A percentile compares a stretch with the other conserved stretches of the same genome.
Conservation (phyloP, 495 filamentous ascomycete genomes). For the Aspergillus heteromorphus region DNA sequence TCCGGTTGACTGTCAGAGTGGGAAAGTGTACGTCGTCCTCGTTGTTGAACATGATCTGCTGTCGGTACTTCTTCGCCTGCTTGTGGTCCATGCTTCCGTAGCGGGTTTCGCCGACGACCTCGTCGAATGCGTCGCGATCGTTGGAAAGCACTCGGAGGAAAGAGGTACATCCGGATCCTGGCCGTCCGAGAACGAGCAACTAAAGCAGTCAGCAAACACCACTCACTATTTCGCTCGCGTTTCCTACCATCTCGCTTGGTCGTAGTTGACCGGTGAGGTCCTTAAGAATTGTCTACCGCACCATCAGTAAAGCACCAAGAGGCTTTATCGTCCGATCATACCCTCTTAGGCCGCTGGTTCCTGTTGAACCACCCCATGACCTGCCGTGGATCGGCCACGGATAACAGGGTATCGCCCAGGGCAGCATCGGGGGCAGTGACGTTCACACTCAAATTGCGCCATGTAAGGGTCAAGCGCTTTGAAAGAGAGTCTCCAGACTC, state of each 20-base stretch:
- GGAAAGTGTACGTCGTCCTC: slow-evolving; percentile 75
- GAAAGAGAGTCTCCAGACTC: slow-evolving; percentile 21
- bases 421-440: slow-evolving; percentile 39
- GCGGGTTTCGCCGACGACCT: slow-evolving; percentile 26
- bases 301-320: neutral
- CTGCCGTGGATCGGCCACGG: slow-evolving; percentile 31
- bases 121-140: slow-evolving; percentile 32
- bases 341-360: slow-evolving; percentile 23
- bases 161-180: slow-evolving; percentile 41
- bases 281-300: slow-evolving; percentile 32
- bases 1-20: slow-evolving; percentile 73
- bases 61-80: slow-evolving; percentile 25
- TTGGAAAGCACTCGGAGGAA: slow-evolving; percentile 36
- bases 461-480: slow-evolving; percentile 36
- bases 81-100: slow-evolving; percentile 36
- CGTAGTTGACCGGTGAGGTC: slow-evolving; percentile 32
- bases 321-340: slow-evolving; percentile 4
- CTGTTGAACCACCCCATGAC: slow-evolving; percentile 16
- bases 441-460: slow-evolving; percentile 30
- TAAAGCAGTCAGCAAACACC: slow-evolving; percentile 8
- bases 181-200: slow-evolving; percentile 40
- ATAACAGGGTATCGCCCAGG: slow-evolving; percentile 32
- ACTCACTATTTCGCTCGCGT: neutral
- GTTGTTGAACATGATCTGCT: slow-evolving; percentile 43
- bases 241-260: slow-evolving; percentile 37